A percentile compares a stretch with the other conserved stretches of the same genome.
Conservation (phyloP, 2,329 filamentous ascomycete genomes). For the Trichoderma atroviride region DNA sequence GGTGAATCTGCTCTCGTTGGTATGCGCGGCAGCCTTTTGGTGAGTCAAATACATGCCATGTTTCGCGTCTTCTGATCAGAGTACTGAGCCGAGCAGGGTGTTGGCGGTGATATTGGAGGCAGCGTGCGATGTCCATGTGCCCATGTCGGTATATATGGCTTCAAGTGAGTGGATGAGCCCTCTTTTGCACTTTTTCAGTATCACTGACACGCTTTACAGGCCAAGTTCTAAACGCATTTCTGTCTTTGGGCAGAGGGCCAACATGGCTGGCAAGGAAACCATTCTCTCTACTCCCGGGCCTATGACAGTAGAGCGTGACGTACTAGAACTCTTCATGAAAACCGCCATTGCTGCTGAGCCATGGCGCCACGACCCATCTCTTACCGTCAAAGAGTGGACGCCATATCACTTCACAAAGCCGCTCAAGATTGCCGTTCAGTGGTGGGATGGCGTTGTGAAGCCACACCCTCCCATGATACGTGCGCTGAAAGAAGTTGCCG, state of each 20-base stretch:
- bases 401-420: conserved; percentile 43
- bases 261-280: conserved; percentile 43
- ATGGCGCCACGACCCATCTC: conserved; percentile 40
- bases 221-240: conserved; percentile 39
- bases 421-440: conserved; percentile 62
- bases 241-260: conserved; percentile 32
- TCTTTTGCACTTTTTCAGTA: background rate
- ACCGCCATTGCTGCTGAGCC: conserved; percentile 37
- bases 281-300: conserved; percentile 40
- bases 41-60: conserved; percentile 31
- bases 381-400: conserved; percentile 41
- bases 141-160: conserved; percentile 32
- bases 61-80: background rate
- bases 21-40: conserved; percentile 45
- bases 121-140: conserved; percentile 44
- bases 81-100: conserved; percentile 28
- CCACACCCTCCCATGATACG: conserved; percentile 62
- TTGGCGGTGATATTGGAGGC: conserved; percentile 49
- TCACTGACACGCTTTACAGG: background rate
- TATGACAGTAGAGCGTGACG: conserved; percentile 41
- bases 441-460: conserved; percentile 60
- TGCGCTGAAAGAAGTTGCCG: conserved; percentile 57
- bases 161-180: background rate
- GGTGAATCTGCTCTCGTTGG: conserved; percentile 52
- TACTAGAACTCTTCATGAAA: conserved; percentile 43